These are phyloP conservation scores for Pseudozyma tsukubaensis DNA, from an alignment of 1,284 basidiomycete genomes.

Conservation along the genomic window DNA sequence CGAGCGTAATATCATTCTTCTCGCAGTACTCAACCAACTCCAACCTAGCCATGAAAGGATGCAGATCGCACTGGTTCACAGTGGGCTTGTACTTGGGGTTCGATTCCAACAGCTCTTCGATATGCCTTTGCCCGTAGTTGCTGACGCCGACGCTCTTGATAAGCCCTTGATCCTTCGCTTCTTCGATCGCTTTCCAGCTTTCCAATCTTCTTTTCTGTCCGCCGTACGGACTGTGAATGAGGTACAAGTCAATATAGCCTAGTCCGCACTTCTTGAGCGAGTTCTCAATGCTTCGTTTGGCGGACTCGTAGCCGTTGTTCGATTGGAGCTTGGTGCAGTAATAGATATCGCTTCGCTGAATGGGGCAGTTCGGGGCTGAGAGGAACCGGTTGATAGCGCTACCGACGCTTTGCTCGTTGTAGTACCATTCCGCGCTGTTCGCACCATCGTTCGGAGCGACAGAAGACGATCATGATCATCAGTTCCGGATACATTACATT, in stretches of 20 bases:
- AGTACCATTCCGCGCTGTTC: slow-evolving; percentile 36
- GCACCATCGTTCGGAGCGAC: too few relatives aligned
- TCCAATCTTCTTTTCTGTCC: slow-evolving; percentile 51
- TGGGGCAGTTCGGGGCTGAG: slow-evolving; percentile 4
- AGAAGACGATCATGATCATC: neutral
- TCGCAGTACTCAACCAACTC: slow-evolving; percentile 34
- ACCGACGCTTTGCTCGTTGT: slow-evolving; percentile 30
- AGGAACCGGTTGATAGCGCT: slow-evolving; percentile 19
- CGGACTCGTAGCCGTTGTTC: slow-evolving; percentile 39
- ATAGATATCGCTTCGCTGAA: slow-evolving; percentile 24
- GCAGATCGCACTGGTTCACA: slow-evolving; percentile 47
- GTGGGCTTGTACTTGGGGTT: slow-evolving; percentile 21
- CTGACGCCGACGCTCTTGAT: slow-evolving; percentile 52
- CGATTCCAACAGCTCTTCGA: slow-evolving; percentile 35
- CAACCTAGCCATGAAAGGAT: slow-evolving; percentile 32
- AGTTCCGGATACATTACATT: neutral
- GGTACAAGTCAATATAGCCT: slow-evolving; percentile 61
- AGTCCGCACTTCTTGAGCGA: slow-evolving; percentile 33
- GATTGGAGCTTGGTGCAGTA: slow-evolving; percentile 34
- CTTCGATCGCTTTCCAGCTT: slow-evolving; percentile 56
- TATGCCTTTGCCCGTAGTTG: slow-evolving; percentile 47
- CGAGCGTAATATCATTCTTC: slow-evolving; percentile 14
- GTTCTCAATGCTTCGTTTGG: slow-evolving; percentile 35
- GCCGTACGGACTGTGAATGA: slow-evolving; percentile 63
- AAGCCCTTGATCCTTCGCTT: slow-evolving; percentile 42